Percentiles rank a stretch among this genome's conserved stretches.
Conservation (phyloP, 2,329 filamentous ascomycete species). For the Cordyceps farinosa region DNA sequence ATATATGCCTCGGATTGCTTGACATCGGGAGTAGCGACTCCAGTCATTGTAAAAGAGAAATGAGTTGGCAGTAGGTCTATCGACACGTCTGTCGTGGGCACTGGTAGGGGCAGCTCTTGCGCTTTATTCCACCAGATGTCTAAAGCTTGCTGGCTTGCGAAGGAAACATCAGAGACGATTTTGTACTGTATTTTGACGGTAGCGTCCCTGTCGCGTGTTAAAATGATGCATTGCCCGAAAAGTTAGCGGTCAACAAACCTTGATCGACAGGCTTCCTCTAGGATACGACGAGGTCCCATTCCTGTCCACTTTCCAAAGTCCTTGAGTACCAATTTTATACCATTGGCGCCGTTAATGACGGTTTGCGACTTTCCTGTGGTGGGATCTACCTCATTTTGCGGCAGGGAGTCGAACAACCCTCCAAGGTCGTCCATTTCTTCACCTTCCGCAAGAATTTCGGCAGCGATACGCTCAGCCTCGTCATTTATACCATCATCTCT, state of each 20-base stretch:
- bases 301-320: constrained; percentile 85
- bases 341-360: constrained; percentile 50
- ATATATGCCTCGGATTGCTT: constrained; percentile 86
- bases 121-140: constrained; percentile 75
- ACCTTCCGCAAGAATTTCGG: constrained; percentile 54
- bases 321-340: constrained; percentile 59
- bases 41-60: constrained; percentile 69
- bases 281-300: constrained; percentile 66
- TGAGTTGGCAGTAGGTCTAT: constrained; percentile 44
- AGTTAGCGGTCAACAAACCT: constrained; percentile 47
- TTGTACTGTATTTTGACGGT: constrained; percentile 64
- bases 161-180: constrained; percentile 67
- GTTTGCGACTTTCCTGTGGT: constrained; percentile 56
- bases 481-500: constrained; percentile 47
- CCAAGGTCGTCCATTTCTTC: constrained; percentile 52
- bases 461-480: constrained; percentile 57
- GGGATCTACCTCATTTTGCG: constrained; percentile 57
- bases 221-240: background rate
- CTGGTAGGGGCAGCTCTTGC: constrained; percentile 48
- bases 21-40: constrained; percentile 67
- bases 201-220: constrained; percentile 55
- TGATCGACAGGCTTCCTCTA: constrained; percentile 86
- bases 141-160: constrained; percentile 72
- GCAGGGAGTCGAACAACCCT: constrained; percentile 56
- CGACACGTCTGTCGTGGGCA: constrained; percentile 40